Evolutionary conservation across 2,329 filamentous ascomycete species (phyloP).

Genomic region (Pestalotiopsis sp.): DNA sequence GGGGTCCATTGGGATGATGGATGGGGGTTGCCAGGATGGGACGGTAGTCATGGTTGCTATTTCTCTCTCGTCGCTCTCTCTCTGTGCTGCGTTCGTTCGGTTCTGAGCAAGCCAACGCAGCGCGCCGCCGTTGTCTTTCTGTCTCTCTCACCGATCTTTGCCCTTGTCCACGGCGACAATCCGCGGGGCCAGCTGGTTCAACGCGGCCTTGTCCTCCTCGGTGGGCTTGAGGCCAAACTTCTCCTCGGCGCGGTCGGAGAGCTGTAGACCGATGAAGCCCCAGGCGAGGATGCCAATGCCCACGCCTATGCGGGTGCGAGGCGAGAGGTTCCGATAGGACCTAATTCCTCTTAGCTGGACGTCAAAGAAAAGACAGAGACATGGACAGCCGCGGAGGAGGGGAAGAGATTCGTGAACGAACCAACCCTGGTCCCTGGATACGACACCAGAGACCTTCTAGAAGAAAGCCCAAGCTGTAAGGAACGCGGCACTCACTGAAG

Average conservation of each 20-base stretch:
- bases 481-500: background rate
- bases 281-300: conserved; percentile 78
- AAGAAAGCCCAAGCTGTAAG: background rate
- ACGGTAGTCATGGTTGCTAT: background rate
- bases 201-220: conserved; percentile 70
- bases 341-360: conserved; percentile 36
- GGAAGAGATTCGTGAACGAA: background rate
- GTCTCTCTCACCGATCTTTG: conserved; percentile 26
- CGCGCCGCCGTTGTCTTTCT: conserved; percentile 3
- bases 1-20: background rate
- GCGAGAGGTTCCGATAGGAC: conserved; percentile 71
- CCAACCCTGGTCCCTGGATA: background rate
- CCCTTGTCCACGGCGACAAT: conserved; percentile 61
- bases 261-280: conserved; percentile 72
- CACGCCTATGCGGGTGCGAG: conserved; percentile 70
- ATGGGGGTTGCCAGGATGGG: background rate
- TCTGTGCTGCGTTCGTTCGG: background rate
- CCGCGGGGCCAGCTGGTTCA: conserved; percentile 64
- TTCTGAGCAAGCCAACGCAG: background rate
- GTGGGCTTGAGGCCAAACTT: conserved; percentile 73
- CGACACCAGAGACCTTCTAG: conserved; percentile 1
- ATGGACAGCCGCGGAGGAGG: background rate
- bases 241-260: conserved; percentile 74
- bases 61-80: background rate
- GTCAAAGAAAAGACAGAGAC: background rate